phyloP scores from a whole-genome alignment of 768 basidiomycete species.

The Agrocybe praecox region DNA sequence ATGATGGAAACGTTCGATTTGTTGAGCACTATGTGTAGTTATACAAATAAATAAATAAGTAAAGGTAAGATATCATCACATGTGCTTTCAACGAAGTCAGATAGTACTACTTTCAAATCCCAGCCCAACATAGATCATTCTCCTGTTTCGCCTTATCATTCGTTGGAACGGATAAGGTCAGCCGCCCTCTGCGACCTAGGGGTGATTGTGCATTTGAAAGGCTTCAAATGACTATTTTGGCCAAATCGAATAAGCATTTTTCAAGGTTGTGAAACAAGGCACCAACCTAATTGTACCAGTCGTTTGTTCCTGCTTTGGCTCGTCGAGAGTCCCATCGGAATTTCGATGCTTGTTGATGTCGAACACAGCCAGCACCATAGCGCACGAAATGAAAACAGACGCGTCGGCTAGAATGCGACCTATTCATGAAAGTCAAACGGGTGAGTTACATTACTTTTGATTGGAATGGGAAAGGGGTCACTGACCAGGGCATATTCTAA shows the following conservation, averaged over 20 bases:
- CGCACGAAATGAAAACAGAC: constrained; percentile 41
- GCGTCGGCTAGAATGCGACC: constrained; percentile 42
- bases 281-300: constrained; percentile 48
- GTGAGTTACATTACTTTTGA: too few species aligned
- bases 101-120: too few species aligned
- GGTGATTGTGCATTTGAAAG: constrained; percentile 41
- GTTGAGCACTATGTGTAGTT: too few species aligned
- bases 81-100: too few species aligned
- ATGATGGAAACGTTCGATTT: too few species aligned
- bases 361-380: constrained; percentile 44
- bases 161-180: constrained; percentile 38
- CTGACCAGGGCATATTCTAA: constrained; percentile 36
- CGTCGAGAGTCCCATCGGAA: constrained; percentile 23
- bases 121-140: not conserved
- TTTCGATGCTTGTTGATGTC: constrained; percentile 34
- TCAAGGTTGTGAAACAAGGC: not conserved
- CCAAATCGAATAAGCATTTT: not conserved
- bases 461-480: not conserved
- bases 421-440: constrained; percentile 8
- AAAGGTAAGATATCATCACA: too few species aligned
- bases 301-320: constrained; percentile 40
- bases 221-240: constrained; percentile 37
- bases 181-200: constrained; percentile 42
- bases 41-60: too few species aligned
- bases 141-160: not conserved